phyloP scores from a whole-genome alignment of 2,329 filamentous ascomycete genomes.

The Cordyceps farinosa region DNA sequence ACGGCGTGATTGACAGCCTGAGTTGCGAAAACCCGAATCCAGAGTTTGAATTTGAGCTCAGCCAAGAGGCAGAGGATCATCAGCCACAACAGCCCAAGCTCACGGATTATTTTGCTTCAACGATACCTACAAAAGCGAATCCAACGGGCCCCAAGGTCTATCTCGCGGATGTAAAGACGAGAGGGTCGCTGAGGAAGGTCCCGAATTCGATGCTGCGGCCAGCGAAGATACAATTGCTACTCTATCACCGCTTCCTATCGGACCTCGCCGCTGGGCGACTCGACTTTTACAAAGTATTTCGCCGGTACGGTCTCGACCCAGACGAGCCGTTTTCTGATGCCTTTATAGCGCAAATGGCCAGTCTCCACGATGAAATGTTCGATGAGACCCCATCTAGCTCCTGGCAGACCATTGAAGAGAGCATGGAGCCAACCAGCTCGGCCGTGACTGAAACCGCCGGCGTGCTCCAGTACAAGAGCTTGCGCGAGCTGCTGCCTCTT shows the following conservation, averaged over 20 bases:
- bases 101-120: constrained; percentile 38
- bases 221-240: constrained; percentile 79
- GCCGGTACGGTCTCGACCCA: constrained; percentile 66
- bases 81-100: constrained; percentile 37
- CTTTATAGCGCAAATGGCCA: constrained; percentile 73
- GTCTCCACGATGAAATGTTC: constrained; percentile 63
- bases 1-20: constrained; percentile 85
- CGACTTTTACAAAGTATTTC: constrained; percentile 64
- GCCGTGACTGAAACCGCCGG: constrained; percentile 25
- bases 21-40: constrained; percentile 73
- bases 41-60: constrained; percentile 60
- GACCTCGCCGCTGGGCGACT: constrained; percentile 69
- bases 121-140: constrained; percentile 15
- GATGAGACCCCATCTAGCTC: constrained; percentile 45
- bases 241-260: constrained; percentile 84
- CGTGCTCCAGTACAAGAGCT: constrained; percentile 44
- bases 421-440: not conserved
- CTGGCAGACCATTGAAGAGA: constrained; percentile 7
- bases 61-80: constrained; percentile 28
- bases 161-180: constrained; percentile 85
- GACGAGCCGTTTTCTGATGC: constrained; percentile 68
- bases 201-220: constrained; percentile 67
- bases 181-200: constrained; percentile 61
- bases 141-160: constrained; percentile 49
- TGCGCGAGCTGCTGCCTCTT: constrained; percentile 45